Conservation (phyloP, 768 basidiomycete species). For the Trichaptum fuscoviolaceum region DNA sequence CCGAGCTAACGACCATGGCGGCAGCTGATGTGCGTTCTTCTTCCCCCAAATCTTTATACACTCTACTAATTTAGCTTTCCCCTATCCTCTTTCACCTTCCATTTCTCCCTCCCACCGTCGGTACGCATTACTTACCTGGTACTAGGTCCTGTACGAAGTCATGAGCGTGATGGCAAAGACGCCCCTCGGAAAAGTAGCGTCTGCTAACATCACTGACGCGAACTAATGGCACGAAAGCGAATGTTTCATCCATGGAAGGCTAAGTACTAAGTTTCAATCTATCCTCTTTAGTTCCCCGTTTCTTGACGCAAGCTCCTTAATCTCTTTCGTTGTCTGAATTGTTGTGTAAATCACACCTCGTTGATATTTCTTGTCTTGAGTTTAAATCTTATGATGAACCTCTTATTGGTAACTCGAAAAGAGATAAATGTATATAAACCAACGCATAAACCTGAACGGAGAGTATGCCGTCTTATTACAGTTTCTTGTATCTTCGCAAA, state of each 20-base stretch:
- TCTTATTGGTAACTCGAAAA: too few relatives aligned
- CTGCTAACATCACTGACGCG: not conserved
- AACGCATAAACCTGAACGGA: too few relatives aligned
- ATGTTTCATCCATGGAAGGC: not conserved
- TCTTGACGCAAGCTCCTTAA: too few relatives aligned
- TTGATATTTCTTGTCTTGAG: too few relatives aligned
- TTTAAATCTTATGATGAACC: too few relatives aligned
- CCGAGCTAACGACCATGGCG: slow-evolving; percentile 58
- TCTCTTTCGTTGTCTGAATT: too few relatives aligned
- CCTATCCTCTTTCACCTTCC: slow-evolving; percentile 9
- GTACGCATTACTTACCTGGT: slow-evolving; percentile 19
- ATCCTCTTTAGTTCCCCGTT: not conserved
- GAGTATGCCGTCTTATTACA: too few relatives aligned
- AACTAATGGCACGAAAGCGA: not conserved
- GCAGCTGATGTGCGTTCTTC: slow-evolving; percentile 48
- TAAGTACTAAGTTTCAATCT: not conserved
- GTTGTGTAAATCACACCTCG: too few relatives aligned
- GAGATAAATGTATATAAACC: too few relatives aligned
- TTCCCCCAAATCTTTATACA: not conserved
- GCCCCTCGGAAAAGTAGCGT: slow-evolving; percentile 54
- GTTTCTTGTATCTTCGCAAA: too few relatives aligned
- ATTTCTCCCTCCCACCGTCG: not conserved
- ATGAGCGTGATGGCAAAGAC: slow-evolving; percentile 78
- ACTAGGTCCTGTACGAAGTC: slow-evolving; percentile 67
- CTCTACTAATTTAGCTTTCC: slow-evolving; percentile 8